Percentiles rank a stretch among this genome's conserved stretches.
These are phyloP conservation scores for Neofusicoccum ribis DNA, from an alignment of 2,329 filamentous ascomycete genomes.

Conservation along the genomic window DNA sequence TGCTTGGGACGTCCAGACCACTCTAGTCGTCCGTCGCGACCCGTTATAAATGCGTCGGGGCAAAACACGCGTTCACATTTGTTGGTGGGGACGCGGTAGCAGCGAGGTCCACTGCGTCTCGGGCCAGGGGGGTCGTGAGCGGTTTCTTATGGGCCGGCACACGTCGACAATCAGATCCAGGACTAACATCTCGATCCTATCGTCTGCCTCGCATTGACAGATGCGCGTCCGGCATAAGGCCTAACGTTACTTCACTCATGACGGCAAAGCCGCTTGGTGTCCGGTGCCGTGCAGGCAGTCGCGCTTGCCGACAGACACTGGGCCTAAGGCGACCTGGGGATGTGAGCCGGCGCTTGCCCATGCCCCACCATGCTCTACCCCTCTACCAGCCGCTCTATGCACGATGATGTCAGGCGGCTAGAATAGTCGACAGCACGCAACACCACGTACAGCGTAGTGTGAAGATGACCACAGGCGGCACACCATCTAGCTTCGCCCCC, in stretches of 20 bases:
- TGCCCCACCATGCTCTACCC: too few species aligned
- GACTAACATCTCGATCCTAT: conserved; percentile 6
- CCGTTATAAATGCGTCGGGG: conserved; percentile 1
- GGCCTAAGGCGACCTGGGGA: conserved; percentile 16
- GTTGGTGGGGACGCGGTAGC: background rate
- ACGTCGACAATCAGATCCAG: background rate
- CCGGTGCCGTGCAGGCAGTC: conserved; percentile 8
- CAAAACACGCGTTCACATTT: background rate
- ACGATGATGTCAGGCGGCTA: conserved; percentile 16
- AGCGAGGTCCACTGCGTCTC: background rate
- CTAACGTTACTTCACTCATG: conserved; percentile 11
- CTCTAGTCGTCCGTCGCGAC: background rate
- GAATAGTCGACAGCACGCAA: conserved; percentile 5
- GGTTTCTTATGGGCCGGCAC: conserved; percentile 9
- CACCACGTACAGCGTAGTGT: conserved; percentile 3
- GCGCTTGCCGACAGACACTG: conserved; percentile 16
- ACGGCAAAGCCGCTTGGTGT: conserved; percentile 1
- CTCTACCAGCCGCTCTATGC: background rate
- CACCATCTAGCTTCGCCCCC: background rate
- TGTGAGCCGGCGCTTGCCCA: conserved; percentile 15
- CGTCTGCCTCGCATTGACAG: conserved; percentile 1
- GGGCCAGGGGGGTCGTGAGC: background rate
- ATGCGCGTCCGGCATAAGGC: conserved; percentile 10
- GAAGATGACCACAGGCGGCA: conserved; percentile 16
- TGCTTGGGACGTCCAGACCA: background rate